phyloP scores from a whole-genome alignment of 257 asterid genomes.

The Primulina huaijiensis region DNA sequence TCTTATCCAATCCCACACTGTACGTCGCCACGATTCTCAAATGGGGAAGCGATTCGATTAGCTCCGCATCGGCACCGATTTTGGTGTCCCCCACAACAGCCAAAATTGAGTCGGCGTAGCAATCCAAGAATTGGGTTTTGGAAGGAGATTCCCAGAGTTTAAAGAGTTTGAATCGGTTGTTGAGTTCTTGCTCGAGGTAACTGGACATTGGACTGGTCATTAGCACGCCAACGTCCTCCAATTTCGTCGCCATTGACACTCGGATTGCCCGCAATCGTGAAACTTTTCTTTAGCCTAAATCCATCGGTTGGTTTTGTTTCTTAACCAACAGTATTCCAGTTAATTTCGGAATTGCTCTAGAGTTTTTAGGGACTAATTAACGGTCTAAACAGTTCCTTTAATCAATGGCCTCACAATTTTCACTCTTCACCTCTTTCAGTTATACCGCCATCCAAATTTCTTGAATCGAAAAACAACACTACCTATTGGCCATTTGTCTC shows the following conservation, averaged over 20 bases:
- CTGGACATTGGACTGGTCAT: slow-evolving; percentile 53
- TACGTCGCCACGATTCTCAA: slow-evolving; percentile 65
- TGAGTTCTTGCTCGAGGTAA: slow-evolving; percentile 62
- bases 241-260: slow-evolving; percentile 11
- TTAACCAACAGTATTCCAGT: too few species aligned
- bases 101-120: slow-evolving; percentile 27
- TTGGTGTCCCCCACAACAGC: slow-evolving; percentile 60
- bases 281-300: too few species aligned
- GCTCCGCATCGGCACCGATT: slow-evolving; percentile 57
- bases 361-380: too few species aligned
- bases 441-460: neutral
- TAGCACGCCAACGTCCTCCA: slow-evolving; percentile 57
- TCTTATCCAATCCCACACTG: slow-evolving; percentile 75
- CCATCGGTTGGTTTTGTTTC: too few species aligned
- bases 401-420: too few species aligned
- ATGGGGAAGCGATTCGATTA: slow-evolving; percentile 54
- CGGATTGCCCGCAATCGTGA: neutral
- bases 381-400: neutral
- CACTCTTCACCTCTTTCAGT: neutral
- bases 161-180: slow-evolving; percentile 59
- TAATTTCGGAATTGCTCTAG: too few species aligned
- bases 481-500: too few species aligned
- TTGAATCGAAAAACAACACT: neutral
- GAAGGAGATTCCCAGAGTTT: slow-evolving; percentile 48
- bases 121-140: slow-evolving; percentile 28